Evolutionary conservation across 805 yeast species (phyloP).

Genomic region (Tetrapisispora namnaoensis): DNA sequence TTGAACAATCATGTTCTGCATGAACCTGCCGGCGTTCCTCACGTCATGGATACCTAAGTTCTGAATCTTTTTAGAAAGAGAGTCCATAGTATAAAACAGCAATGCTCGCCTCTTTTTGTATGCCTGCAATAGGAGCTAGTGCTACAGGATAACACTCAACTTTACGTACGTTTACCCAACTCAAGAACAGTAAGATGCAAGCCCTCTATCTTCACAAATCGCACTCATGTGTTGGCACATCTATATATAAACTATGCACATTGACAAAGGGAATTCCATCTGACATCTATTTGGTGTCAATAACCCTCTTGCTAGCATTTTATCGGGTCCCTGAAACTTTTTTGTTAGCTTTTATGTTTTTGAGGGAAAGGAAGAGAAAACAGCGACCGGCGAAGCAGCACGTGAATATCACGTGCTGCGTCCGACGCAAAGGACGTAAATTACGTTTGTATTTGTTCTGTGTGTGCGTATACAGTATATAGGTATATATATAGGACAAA

Average conservation of each 20-base stretch:
- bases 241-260: too few relatives aligned
- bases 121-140: background rate
- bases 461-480: too few relatives aligned
- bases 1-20: conserved; percentile 33
- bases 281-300: background rate
- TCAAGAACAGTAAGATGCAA: too few relatives aligned
- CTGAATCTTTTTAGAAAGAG: conserved; percentile 26
- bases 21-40: conserved; percentile 32
- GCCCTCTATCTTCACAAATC: too few relatives aligned
- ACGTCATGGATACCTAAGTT: conserved; percentile 32
- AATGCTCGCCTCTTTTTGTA: background rate
- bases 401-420: background rate
- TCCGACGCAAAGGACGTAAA: too few relatives aligned
- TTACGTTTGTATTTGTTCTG: too few relatives aligned
- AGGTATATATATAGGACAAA: background rate
- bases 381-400: too few relatives aligned
- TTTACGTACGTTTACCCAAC: too few relatives aligned
- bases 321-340: background rate
- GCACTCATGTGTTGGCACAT: too few relatives aligned
- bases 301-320: background rate
- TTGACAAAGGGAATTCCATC: too few relatives aligned
- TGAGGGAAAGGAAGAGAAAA: too few relatives aligned
- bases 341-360: background rate
- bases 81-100: conserved; percentile 17
- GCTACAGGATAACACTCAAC: too few relatives aligned